Conservation (phyloP, 2,329 filamentous ascomycete genomes). For the Fusarium sp. region DNA sequence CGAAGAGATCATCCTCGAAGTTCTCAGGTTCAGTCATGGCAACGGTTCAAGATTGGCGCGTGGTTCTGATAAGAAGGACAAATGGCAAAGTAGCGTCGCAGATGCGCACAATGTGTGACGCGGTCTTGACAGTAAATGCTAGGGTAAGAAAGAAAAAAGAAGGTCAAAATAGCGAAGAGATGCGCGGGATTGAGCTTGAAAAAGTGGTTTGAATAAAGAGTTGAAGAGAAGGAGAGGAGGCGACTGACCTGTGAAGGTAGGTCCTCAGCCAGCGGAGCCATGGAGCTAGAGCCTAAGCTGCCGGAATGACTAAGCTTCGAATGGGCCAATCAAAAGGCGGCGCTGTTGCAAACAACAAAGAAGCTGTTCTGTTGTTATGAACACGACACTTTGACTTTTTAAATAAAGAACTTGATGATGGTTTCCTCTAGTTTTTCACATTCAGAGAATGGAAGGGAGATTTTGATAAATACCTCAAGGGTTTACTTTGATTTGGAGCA, state of each 20-base stretch:
- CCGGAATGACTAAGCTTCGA: slow-evolving; percentile 38
- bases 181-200: slow-evolving; percentile 11
- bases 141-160: not conserved
- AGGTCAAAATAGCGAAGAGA: not conserved
- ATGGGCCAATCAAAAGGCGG: slow-evolving; percentile 33
- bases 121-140: not conserved
- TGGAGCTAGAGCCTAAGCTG: slow-evolving; percentile 31
- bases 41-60: slow-evolving; percentile 27
- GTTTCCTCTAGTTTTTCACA: not conserved
- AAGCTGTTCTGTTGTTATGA: not conserved
- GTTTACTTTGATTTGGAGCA: not conserved
- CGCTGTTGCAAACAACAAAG: slow-evolving; percentile 21
- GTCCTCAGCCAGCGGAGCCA: slow-evolving; percentile 28
- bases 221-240: slow-evolving; percentile 33
- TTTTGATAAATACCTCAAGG: not conserved
- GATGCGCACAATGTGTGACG: slow-evolving; percentile 13
- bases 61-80: slow-evolving; percentile 22
- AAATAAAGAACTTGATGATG: not conserved
- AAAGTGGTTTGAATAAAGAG: slow-evolving; percentile 17
- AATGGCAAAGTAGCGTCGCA: slow-evolving; percentile 6
- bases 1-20: slow-evolving; percentile 94
- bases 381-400: not conserved
- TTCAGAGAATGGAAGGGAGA: not conserved
- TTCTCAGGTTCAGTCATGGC: slow-evolving; percentile 84
- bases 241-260: slow-evolving; percentile 36